Percentiles rank a stretch among this genome's conserved stretches.
phyloP scores from a whole-genome alignment of 2,329 filamentous ascomycete genomes.

The Phialemoniopsis sp. region DNA sequence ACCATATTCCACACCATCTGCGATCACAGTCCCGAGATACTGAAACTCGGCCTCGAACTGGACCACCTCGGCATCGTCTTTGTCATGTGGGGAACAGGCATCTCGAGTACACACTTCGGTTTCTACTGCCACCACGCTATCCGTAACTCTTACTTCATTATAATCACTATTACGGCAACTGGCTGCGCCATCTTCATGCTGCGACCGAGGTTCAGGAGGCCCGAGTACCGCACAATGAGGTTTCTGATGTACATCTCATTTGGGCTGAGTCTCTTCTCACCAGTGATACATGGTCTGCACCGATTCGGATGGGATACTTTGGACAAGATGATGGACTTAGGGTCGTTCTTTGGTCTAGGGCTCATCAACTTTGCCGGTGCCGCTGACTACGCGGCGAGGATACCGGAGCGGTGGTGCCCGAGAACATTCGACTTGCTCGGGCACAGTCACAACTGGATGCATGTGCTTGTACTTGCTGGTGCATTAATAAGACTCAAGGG shows the following conservation, averaged over 20 bases:
- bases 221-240: slow-evolving; percentile 15
- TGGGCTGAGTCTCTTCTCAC: slow-evolving; percentile 16
- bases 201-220: slow-evolving; percentile 16
- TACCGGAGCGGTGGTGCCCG: slow-evolving; percentile 23
- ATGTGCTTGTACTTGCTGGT: slow-evolving; percentile 16
- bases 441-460: slow-evolving; percentile 20
- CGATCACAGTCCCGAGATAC: slow-evolving; percentile 20
- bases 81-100: slow-evolving; percentile 18
- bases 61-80: slow-evolving; percentile 23
- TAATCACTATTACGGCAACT: slow-evolving; percentile 14
- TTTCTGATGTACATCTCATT: slow-evolving; percentile 17
- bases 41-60: slow-evolving; percentile 20
- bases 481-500: slow-evolving; percentile 13
- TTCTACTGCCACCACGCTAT: slow-evolving; percentile 14
- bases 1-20: slow-evolving; percentile 19
- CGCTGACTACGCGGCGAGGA: slow-evolving; percentile 15
- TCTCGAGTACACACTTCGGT: slow-evolving; percentile 17
- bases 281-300: slow-evolving; percentile 14
- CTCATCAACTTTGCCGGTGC: slow-evolving; percentile 20
- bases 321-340: slow-evolving; percentile 14
- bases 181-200: slow-evolving; percentile 19
- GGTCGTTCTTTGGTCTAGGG: slow-evolving; percentile 19
- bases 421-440: slow-evolving; percentile 16
- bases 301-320: slow-evolving; percentile 11
- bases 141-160: slow-evolving; percentile 11